Evolutionary conservation across 371 early-diverging fungal species (phyloP).

Genomic region (Saksenaea oblongispora): DNA sequence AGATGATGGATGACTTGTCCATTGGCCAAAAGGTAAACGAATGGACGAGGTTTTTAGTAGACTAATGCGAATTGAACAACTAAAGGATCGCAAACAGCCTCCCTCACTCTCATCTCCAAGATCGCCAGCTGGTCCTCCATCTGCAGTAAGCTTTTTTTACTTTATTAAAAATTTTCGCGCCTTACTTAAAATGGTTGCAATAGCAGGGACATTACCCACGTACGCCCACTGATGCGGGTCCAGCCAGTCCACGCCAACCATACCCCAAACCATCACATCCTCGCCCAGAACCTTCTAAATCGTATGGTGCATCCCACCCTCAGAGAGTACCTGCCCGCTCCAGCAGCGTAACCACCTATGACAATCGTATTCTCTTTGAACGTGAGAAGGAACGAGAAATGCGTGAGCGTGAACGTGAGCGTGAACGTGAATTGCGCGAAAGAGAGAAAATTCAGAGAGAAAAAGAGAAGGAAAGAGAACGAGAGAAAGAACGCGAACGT

Average conservation of each 20-base stretch:
- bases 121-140: slow-evolving; percentile 13
- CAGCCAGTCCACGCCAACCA: slow-evolving; percentile 7
- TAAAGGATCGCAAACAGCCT: slow-evolving; percentile 4
- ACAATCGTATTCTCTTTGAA: slow-evolving; percentile 9
- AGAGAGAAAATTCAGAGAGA: slow-evolving; percentile 6
- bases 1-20: slow-evolving; percentile 28
- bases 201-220: slow-evolving; percentile 15
- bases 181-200: neutral
- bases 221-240: slow-evolving; percentile 15
- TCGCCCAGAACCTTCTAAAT: slow-evolving; percentile 35
- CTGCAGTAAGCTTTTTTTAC: slow-evolving; percentile 21
- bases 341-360: slow-evolving; percentile 17
- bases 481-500: slow-evolving; percentile 20
- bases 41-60: neutral
- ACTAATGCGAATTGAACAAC: neutral
- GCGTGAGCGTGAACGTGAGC: slow-evolving; percentile 20
- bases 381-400: slow-evolving; percentile 10
- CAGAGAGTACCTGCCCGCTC: slow-evolving; percentile 8
- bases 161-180: neutral
- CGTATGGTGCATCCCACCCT: slow-evolving; percentile 18
- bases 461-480: slow-evolving; percentile 33
- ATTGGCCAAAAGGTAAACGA: slow-evolving; percentile 7
- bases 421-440: slow-evolving; percentile 18
- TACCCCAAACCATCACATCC: slow-evolving; percentile 17
- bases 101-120: slow-evolving; percentile 8